Evolutionary conservation across 352 stramenopile genomes (phyloP), one percentile per base, ranked within the genome.

Genomic region (Phytophthora megakarya): DNA sequence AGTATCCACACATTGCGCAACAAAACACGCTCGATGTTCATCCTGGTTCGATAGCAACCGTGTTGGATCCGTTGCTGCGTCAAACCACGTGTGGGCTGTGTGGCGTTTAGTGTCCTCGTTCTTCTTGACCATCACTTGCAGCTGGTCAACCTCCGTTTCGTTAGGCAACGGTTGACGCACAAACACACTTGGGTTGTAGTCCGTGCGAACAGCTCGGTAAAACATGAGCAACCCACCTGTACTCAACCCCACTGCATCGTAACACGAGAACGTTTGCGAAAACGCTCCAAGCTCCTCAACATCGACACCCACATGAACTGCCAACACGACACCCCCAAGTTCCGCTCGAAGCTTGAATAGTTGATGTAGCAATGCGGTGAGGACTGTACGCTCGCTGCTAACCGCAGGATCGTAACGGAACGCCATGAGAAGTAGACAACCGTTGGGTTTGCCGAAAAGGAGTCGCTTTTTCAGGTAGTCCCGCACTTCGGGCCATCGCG

Each of bases 391-490:
- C 3, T 78, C 59, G 5, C 76, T 68, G 15, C 54, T 10, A 2
- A 84, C 44, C 0, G 22, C 42, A 0, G 56, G 37, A 44, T 82
- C 72, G 25, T 82, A 76, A 13, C 66, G 65, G 67, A 89, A 89
- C 25, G 72, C 57, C 16, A 74, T 61, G 47, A 90, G 74, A 50
- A 91, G 40, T 19, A 89, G 43, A 40, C 77, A 89, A 51, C 78
- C 78, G n/a, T 79, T 71, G 9, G 71, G 49, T 8, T 61, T 67
- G 18, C 78, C 81, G 30, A 89, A 83, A 22, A 69, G 62, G 12
- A 90, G 67, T 16, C 76, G 73, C 45, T 88, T 86, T 46, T 76
- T 82, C 16, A 92, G 59, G 49, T 92, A 92, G 38, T 88, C 78
- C 42, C 70, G 81, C 12, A 84, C 81, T 63, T 92, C 81, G 0